These are phyloP conservation scores for Balamuthia mandrillaris DNA, from an alignment of 208 protist species.

Conservation along the genomic window DNA sequence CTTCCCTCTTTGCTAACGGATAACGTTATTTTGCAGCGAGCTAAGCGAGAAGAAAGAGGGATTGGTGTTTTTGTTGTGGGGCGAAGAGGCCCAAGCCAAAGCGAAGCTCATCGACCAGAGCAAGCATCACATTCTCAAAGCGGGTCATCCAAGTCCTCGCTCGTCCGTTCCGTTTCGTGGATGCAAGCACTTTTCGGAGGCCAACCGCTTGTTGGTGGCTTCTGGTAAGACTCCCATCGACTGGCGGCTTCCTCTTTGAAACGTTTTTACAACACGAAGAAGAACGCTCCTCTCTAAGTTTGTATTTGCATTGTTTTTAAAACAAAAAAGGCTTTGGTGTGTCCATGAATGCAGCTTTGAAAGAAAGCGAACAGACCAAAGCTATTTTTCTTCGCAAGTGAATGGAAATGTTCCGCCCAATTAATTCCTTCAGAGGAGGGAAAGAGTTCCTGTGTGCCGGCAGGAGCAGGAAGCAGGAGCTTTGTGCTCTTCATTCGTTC, in stretches of 20 bases:
- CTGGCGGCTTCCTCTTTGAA: conserved; percentile 21
- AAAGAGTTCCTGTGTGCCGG: too few relatives aligned
- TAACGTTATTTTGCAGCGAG: not conserved
- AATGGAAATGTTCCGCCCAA: too few relatives aligned
- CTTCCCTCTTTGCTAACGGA: not conserved
- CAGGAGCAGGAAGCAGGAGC: too few relatives aligned
- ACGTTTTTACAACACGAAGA: too few relatives aligned
- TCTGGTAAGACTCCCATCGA: conserved; percentile 25
- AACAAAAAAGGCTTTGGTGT: too few relatives aligned
- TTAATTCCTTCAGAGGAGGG: too few relatives aligned
- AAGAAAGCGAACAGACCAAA: too few relatives aligned
- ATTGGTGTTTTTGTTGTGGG: conserved; percentile 69
- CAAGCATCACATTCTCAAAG: not conserved
- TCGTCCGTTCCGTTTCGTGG: conserved; percentile 44
- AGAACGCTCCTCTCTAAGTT: too few relatives aligned
- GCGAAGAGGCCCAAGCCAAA: conserved; percentile 55
- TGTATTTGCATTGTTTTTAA: too few relatives aligned
- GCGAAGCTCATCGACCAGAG: conserved; percentile 41
- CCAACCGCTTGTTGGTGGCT: conserved; percentile 42
- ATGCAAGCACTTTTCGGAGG: conserved; percentile 60
- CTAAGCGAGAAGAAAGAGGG: not conserved
- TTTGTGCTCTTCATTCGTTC: too few relatives aligned
- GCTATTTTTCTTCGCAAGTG: too few relatives aligned
- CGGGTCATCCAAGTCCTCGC: not conserved
- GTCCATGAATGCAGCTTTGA: too few relatives aligned